phyloP scores from a whole-genome alignment of 495 filamentous ascomycete genomes.

The Penicillium canariense region DNA sequence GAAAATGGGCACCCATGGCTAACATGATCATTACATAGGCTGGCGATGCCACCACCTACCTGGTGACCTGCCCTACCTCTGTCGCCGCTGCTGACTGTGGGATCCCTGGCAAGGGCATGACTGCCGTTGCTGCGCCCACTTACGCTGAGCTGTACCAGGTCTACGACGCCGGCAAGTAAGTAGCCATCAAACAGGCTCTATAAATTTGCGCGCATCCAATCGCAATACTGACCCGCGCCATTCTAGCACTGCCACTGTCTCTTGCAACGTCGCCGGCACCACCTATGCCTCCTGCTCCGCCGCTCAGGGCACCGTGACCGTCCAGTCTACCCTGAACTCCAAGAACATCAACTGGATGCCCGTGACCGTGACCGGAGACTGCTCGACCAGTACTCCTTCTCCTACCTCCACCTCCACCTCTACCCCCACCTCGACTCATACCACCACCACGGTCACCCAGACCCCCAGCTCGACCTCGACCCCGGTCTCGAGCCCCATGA shows the following conservation, averaged over 20 bases:
- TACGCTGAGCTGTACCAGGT: conserved; percentile 19
- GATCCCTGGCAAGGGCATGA: conserved; percentile 26
- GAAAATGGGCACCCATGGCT: neutral
- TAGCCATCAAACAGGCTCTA: neutral
- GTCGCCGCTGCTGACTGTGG: conserved; percentile 20
- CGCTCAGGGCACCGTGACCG: conserved; percentile 23
- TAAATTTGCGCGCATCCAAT: neutral
- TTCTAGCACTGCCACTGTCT: conserved; percentile 25
- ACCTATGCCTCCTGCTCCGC: conserved; percentile 33
- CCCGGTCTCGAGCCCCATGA: conserved; percentile 17
- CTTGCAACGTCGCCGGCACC: conserved; percentile 32
- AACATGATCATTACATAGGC: conserved; percentile 11
- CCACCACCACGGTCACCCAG: conserved; percentile 8
- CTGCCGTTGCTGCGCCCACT: conserved; percentile 26
- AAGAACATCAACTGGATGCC: conserved; percentile 27
- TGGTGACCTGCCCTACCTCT: conserved; percentile 26
- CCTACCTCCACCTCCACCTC: conserved; percentile 18
- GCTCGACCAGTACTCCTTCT: conserved; percentile 21
- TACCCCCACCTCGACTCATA: conserved; percentile 26
- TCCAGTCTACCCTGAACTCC: conserved; percentile 19
- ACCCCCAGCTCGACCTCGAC: conserved; percentile 1
- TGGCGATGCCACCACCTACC: conserved; percentile 30
- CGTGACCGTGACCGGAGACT: conserved; percentile 28
- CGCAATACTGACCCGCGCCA: conserved; percentile 8
- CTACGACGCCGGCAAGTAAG: conserved; percentile 22